Base-by-base conservation (phyloP, 2,329 filamentous ascomycete species). In the Lecanoromycetidae sp. region DNA sequence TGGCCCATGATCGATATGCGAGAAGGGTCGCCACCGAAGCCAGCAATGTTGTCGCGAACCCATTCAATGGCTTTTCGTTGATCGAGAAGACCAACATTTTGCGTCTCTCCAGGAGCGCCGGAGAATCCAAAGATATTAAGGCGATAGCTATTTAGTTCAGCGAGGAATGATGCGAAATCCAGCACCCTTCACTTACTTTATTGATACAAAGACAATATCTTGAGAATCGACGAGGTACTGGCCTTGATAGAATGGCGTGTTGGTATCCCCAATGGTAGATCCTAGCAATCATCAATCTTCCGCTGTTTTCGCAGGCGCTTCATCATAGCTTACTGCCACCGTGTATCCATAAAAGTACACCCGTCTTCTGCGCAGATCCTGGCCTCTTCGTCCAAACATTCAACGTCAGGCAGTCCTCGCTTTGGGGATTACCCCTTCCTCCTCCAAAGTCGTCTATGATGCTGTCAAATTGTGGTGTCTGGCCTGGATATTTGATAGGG, bases 21-120 rank as follows among this genome's bases (percentile, higher is more conserved):
- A 0, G 61, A 56, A 4, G 63, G 59, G 46, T 68, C 66, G 13
- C 66, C 66, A 4, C 65, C 65, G 52, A 69, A 69, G 17, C 60
- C 61, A 5, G 47, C 54, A 27, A 69, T 68, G 49, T 69, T 60
- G 25, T 60, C 60, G 9, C 60, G 57, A 6, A 68, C 60, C 66
- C 66, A 69, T 48, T 60, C 54, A 12, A 68, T 54, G 39, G 53
- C 51, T 10, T 45, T 27, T 12, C 51, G 47, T 40, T 53, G 50
- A 36, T 55, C 54, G 13, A 52, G 48, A 10, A 53, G 34, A 15
- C 42, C 53, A 4, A 53, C 34, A n/a, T 55, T 53, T 19, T 47
- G 3, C 60, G 61, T 12, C 39, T 29, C 12, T 62, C 59, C n/a
- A 58, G 54, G 48, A 53, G 52, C 5, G 25, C 27, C n/a, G 20